Base-by-base conservation (phyloP, 495 filamentous ascomycete genomes). In the Sordaria brevicollis region DNA sequence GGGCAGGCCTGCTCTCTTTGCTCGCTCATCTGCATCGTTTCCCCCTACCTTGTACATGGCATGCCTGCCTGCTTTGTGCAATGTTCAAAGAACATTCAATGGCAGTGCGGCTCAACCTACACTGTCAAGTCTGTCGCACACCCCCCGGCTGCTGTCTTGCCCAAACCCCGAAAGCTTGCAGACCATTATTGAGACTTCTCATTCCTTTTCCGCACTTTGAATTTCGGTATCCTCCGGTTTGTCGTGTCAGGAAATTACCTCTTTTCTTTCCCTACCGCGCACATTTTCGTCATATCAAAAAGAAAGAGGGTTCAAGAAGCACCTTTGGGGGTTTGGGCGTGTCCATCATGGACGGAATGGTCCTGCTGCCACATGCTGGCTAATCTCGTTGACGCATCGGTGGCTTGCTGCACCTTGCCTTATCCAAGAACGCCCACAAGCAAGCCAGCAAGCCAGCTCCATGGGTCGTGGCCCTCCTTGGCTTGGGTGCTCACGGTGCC, bases 101-200 rank as follows among this genome's bases (percentile, higher is more conserved):
- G 49, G 49, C 49, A 62, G 49, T 62, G 49, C 49, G 49, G 49
- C 49, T 62, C 49, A 62, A 17, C 13, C 49, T 25, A 31, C 49
- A 31, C 25, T 62, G 13, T 31, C 49, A 31, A 17, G 6, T 31
- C 49, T 62, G 49, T 57, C 43, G 19, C 4, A 57, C 19, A n/a
- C 43, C 19, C 4, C 43, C 43, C 21, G 43, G 43, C 43, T 57
- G 43, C 11, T 57, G 43, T 62, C 49, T 68, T 67, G 66, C 65
- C 69, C 37, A 67, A 69, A 67, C 36, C 68, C 77, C 77, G 77
- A 79, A 21, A 68, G 38, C 74, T 71, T 77, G 76, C 77, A 79
- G 74, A 15, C 31, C 57, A 78, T 74, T 79, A 78, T 79, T 79
- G 76, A 71, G 17, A 21, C 66, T 29, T 54, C 39, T 49, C 65